Evolutionary conservation across 1,284 basidiomycete species (phyloP).

Genomic region (Neonothopanus nambi): DNA sequence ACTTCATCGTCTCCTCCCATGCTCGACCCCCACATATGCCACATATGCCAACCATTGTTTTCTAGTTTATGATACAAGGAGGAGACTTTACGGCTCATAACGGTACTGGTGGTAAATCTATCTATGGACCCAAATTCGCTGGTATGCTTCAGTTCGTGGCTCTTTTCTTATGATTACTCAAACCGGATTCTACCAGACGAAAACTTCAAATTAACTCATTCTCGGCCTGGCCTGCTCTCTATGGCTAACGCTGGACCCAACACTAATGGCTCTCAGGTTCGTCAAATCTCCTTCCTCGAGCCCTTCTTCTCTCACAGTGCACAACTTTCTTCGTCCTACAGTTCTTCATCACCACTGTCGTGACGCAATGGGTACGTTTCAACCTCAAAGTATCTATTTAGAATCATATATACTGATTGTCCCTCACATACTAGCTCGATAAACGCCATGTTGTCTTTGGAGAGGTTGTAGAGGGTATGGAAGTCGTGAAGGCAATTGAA

Average conservation of each 20-base stretch:
- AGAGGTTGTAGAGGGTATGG: constrained; percentile 63
- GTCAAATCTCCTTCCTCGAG: not conserved
- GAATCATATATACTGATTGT: not conserved
- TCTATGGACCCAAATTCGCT: constrained; percentile 86
- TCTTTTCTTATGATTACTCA: not conserved
- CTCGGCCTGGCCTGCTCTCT: constrained; percentile 80
- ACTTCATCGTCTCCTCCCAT: not conserved
- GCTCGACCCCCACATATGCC: constrained; percentile 37
- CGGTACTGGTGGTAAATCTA: constrained; percentile 91
- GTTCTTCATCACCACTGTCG: constrained; percentile 83
- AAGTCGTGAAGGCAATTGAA: constrained; percentile 68
- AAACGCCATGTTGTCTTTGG: constrained; percentile 84
- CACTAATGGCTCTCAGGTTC: constrained; percentile 54
- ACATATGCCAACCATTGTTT: constrained; percentile 27
- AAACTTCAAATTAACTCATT: constrained; percentile 82
- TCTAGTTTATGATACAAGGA: constrained; percentile 10
- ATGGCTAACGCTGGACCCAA: constrained; percentile 87
- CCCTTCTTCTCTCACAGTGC: not conserved
- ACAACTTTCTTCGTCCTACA: constrained; percentile 30
- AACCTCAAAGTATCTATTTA: not conserved
- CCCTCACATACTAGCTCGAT: constrained; percentile 56
- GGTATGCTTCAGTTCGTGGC: constrained; percentile 42
- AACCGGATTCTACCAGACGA: constrained; percentile 62
- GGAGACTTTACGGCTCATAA: constrained; percentile 67
- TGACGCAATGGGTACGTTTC: constrained; percentile 43